Percentiles rank a stretch among this genome's conserved stretches.
phyloP scores from a whole-genome alignment of 805 yeast species.

The Clavispora vitiphila region DNA sequence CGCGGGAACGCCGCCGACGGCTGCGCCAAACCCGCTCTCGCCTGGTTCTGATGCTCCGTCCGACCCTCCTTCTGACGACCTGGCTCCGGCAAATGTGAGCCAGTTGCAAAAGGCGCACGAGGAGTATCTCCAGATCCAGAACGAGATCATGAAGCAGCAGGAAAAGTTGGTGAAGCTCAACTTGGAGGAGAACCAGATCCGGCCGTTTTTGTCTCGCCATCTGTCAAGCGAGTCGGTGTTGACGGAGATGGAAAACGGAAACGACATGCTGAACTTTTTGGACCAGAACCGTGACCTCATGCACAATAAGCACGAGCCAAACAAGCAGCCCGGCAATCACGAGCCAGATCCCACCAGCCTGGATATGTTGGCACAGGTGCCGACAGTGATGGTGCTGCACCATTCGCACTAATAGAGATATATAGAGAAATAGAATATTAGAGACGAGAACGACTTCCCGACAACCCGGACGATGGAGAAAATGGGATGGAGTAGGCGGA shows the following conservation, averaged over 20 bases:
- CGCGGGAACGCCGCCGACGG: not conserved
- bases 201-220: conserved; percentile 10
- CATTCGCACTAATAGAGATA: conserved; percentile 2
- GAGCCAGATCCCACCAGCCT: too few species aligned
- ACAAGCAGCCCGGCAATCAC: too few species aligned
- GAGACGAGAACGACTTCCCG: too few species aligned
- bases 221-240: conserved; percentile 14
- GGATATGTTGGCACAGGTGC: conserved; percentile 9
- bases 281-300: conserved; percentile 11
- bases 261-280: conserved; percentile 11
- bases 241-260: conserved; percentile 7
- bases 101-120: conserved; percentile 26
- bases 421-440: too few species aligned
- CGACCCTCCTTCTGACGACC: not conserved
- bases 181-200: conserved; percentile 5
- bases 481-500: too few species aligned
- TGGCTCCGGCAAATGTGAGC: conserved; percentile 7
- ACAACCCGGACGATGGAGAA: too few species aligned
- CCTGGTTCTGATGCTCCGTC: not conserved
- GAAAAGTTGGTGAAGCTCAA: conserved; percentile 24
- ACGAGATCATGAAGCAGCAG: conserved; percentile 34
- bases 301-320: conserved; percentile 1
- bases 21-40: not conserved
- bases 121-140: conserved; percentile 31
- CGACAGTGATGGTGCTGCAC: conserved; percentile 13